phyloP scores from a whole-genome alignment of 768 basidiomycete genomes.

The Rickenella mellea region DNA sequence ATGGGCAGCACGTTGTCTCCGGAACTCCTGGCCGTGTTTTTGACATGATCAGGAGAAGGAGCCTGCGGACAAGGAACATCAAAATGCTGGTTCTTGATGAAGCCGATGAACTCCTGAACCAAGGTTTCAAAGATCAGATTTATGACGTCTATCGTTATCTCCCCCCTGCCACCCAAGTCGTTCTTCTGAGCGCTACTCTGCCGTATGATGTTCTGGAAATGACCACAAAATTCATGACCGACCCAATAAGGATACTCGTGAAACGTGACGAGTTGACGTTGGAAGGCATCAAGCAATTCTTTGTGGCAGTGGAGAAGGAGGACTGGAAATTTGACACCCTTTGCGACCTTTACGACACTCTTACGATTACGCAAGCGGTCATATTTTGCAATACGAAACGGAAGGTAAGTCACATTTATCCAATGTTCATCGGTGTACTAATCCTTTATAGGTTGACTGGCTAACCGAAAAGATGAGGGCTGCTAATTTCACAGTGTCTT shows the following conservation, averaged over 20 bases:
- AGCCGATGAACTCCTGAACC: conserved; percentile 93
- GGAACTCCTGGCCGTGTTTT: conserved; percentile 97
- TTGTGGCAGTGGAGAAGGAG: conserved; percentile 98
- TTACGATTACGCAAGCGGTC: conserved; percentile 98
- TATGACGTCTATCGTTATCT: conserved; percentile 98
- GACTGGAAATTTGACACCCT: conserved; percentile 99
- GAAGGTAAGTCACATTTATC: conserved; percentile 51
- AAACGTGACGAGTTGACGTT: conserved; percentile 98
- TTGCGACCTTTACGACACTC: conserved; percentile 94
- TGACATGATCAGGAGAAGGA: conserved; percentile 95
- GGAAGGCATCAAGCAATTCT: conserved; percentile 94
- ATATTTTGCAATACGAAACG: conserved; percentile 98
- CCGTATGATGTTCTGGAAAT: conserved; percentile 97
- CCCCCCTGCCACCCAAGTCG: conserved; percentile 94
- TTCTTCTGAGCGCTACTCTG: conserved; percentile 90
- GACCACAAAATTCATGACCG: conserved; percentile 99
- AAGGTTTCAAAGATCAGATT: conserved; percentile 99
- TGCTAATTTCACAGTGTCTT: conserved; percentile 98
- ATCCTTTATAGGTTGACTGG: conserved; percentile 76
- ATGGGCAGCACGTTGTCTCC: conserved; percentile 95
- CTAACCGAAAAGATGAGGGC: conserved; percentile 96
- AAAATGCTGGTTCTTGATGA: conserved; percentile 95
- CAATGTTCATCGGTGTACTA: neutral
- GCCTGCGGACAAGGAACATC: conserved; percentile 90
- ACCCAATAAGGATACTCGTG: conserved; percentile 95